Percentiles rank a stretch among this genome's conserved stretches.
Evolutionary conservation across 2,329 filamentous ascomycete genomes (phyloP).

Genomic region (Pseudocercospora musae): DNA sequence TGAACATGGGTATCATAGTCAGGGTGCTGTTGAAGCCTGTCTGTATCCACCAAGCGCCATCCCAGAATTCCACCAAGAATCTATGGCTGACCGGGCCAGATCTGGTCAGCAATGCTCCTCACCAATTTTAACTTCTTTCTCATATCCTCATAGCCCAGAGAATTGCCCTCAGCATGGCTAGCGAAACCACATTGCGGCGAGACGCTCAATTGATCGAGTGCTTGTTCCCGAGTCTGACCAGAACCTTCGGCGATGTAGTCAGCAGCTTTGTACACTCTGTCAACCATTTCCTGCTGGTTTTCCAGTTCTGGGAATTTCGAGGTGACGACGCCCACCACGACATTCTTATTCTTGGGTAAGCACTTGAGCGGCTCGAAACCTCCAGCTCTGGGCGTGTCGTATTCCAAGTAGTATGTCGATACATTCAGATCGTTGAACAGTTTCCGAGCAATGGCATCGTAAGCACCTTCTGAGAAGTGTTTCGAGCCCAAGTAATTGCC

Average conservation of each 20-base stretch:
- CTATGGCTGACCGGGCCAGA: conserved; percentile 61
- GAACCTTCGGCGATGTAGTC: conserved; percentile 67
- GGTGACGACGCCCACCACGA: not conserved
- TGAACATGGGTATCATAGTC: not conserved
- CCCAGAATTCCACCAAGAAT: not conserved
- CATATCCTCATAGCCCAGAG: conserved; percentile 58
- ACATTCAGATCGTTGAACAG: conserved; percentile 1
- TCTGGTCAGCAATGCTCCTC: conserved; percentile 66
- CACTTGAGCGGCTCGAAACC: conserved; percentile 1
- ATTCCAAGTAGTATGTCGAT: not conserved
- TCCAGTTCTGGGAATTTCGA: conserved; percentile 1
- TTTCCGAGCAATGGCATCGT: conserved; percentile 1
- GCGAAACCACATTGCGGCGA: conserved; percentile 61
- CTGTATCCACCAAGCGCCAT: not conserved
- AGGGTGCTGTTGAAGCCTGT: conserved; percentile 12
- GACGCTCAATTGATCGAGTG: conserved; percentile 64
- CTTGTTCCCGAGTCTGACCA: conserved; percentile 58
- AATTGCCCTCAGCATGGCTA: conserved; percentile 70
- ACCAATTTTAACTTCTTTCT: conserved; percentile 69
- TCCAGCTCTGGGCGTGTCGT: conserved; percentile 1
- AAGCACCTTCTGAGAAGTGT: conserved; percentile 1
- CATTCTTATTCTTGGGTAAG: not conserved
- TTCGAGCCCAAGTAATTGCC: not conserved
- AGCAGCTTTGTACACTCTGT: conserved; percentile 51
- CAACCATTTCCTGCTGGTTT: conserved; percentile 42